Base-by-base conservation (phyloP, 2,329 filamentous ascomycete species). In the Golovinomyces cichoracearum region DNA sequence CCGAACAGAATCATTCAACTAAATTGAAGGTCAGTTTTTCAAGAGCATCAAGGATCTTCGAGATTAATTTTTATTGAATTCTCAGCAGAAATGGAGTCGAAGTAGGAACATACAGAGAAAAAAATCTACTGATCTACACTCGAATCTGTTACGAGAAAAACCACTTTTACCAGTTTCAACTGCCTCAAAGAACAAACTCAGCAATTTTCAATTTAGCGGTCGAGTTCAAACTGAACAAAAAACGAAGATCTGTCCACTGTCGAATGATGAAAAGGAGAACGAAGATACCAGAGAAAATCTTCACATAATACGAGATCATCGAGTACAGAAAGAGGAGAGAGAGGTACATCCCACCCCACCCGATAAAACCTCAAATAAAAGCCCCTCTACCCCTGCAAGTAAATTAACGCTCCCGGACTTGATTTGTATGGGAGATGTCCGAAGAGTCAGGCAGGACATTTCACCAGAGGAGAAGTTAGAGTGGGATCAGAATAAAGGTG, bases 381-480 rank as follows among this genome's bases (percentile, higher is more conserved):
- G 50, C 40, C 60, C 65, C 3, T 61, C 58, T 19, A 75, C 73
- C 1, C 72, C 73, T 1, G 65, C 66, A 13, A 68, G 65, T 47
- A 68, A 68, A 48, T 58, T 76, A 48, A 68, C 69, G 42, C 73
- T 76, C 67, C 68, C 70, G 49, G 74, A 78, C 53, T 63, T 79
- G 37, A 66, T 74, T 53, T 70, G 58, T 15, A 58, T 59, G 56
- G 55, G 56, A 22, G 60, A 63, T 50, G 55, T 60, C 25, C 68
- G 50, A 64, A 64, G 48, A 58, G 57, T 62, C 31, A 67, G 71
- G 47, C 63, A 69, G 12, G 64, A 70, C 13, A 60, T 63, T 25
- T 78, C 75, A 12, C 76, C 76, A 2, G 71, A 71, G 53, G 76
- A 79, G 46, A 69, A 68, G 48, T 65, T 80, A 23, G 64, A 71